These are phyloP conservation scores for Gonapodya sp. DNA, from an alignment of 192 early-diverging fungal species.

Conservation along the genomic window DNA sequence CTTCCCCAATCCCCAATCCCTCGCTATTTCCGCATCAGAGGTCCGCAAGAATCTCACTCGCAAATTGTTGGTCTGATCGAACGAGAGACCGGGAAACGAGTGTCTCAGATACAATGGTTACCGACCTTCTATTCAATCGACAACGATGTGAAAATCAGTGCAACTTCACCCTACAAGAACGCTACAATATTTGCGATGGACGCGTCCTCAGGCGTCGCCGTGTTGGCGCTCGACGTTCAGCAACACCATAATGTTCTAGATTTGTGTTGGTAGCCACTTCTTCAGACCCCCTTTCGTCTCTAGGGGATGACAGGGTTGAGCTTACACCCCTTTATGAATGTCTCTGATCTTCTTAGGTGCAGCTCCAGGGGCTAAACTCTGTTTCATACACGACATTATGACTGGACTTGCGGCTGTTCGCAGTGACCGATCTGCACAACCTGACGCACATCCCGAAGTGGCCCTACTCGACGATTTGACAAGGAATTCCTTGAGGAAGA, in stretches of 20 bases:
- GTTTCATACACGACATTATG: constrained; percentile 64
- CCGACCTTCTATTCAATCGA: neutral
- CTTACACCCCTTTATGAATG: neutral
- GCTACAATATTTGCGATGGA: constrained; percentile 60
- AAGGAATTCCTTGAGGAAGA: too few relatives aligned
- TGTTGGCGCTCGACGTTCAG: constrained; percentile 58
- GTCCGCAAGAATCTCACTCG: neutral
- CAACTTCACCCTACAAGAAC: neutral
- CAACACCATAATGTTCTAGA: constrained; percentile 81
- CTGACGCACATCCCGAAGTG: too few relatives aligned
- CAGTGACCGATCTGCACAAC: too few relatives aligned
- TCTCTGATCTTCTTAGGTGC: constrained; percentile 25
- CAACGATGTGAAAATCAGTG: neutral
- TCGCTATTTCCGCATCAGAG: neutral
- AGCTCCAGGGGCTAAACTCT: constrained; percentile 82
- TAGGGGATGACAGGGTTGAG: too few relatives aligned
- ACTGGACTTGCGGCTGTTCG: neutral
- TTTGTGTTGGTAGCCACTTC: constrained; percentile 36
- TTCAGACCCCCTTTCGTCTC: constrained; percentile 4
- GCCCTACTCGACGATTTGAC: too few relatives aligned
- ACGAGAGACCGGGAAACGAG: neutral
- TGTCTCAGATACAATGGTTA: neutral
- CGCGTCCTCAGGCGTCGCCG: constrained; percentile 76
- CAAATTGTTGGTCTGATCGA: neutral
- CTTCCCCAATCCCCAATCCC: neutral